Base-by-base conservation (phyloP, 192 early-diverging fungal genomes). In the Jimgerdemannia flammicorona region DNA sequence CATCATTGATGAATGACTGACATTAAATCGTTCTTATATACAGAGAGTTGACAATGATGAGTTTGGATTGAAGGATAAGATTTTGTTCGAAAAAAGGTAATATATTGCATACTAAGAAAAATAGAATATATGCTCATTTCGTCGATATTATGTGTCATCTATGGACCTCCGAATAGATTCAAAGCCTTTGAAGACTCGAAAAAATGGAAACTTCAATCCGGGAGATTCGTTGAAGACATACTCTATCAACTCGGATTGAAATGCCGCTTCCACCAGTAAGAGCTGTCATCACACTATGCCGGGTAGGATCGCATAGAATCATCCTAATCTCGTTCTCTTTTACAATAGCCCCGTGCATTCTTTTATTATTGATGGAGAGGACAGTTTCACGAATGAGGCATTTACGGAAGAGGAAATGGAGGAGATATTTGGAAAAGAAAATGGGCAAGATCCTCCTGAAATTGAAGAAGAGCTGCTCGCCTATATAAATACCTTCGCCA, bases 271-370 rank as follows among this genome's bases (percentile, higher is more conserved):
- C 70, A 76, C 42, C 70, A 76, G 75, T 76, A 72, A 76, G 75
- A 75, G 44, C 44, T 40, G 59, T 59, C 67, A 75, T 75, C 66
- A 3, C n/a, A 66, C 64, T 67, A 44, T 74, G 73, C 20, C 66
- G 68, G 66, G 29, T 29, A 29, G 29, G 1, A 29, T 29, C 29
- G 29, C 29, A 1, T 59, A 59, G 49, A 14, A 59, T 59, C 49
- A 2, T 2, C 49, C 14, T 59, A 59, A 71, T 71, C 49, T 71
- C 42, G 43, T 70, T 75, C 40, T 43, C 40, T 41, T 76, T 76
- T 72, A 59, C 49, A 59, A 59, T 76, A 76, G 75, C 67, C 75
- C 71, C n/a, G 70, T 76, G 43, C 75, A 76, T 70, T 76, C 75
- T 9, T 72, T 76, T 44, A 72, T 76, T 19, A 64, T 76, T 40